Evolutionary conservation across 306 rosid species (phyloP), one percentile per base, ranked within the genome.

Genomic region (Oemleria cerasiformis): DNA sequence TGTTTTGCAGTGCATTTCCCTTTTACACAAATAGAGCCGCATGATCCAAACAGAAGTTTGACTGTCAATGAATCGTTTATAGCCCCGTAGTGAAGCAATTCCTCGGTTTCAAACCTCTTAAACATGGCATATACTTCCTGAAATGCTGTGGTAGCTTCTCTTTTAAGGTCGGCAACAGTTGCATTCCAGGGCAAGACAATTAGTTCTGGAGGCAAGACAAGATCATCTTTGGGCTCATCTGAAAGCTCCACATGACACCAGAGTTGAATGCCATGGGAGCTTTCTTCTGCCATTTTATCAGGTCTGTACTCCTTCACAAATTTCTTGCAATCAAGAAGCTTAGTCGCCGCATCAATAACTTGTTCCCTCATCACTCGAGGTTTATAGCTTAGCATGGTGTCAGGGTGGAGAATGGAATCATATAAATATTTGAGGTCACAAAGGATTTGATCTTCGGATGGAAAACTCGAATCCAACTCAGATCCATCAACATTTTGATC

Each of bases 41-140:
- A 51, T 15, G 83, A 67, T 55, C 96, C 96, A 0, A 87, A 48
- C 65, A 90, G 75, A 12, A 87, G 74, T 53, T 87, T 82, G 1
- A 88, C 1, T 0, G 92, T 85, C n/a, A 78, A 41, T 0, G 80
- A 76, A 68, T 90, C 90, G 7, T 53, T 63, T 51, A 79, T 65
- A 17, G 81, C 41, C 17, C 91, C 91, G 73, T 64, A 87, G 6
- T 73, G 89, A 1, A 79, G 66, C 30, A 87, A 79, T 34, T 87
- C 72, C 71, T 80, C 88, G 3, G 81, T 88, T 74, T 82, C 84
- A 80, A 90, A 90, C 71, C 79, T 77, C 79, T 84, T 84, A 16
- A 80, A 85, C 96, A 90, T 87, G n/a, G 79, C 88, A 80, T 90
- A 90, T 20, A 87, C 91, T 4, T 80, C 89, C 81, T 85, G 89